These are phyloP conservation scores for Aulographum hederae DNA, from an alignment of 2,329 filamentous ascomycete genomes.

Conservation along the genomic window DNA sequence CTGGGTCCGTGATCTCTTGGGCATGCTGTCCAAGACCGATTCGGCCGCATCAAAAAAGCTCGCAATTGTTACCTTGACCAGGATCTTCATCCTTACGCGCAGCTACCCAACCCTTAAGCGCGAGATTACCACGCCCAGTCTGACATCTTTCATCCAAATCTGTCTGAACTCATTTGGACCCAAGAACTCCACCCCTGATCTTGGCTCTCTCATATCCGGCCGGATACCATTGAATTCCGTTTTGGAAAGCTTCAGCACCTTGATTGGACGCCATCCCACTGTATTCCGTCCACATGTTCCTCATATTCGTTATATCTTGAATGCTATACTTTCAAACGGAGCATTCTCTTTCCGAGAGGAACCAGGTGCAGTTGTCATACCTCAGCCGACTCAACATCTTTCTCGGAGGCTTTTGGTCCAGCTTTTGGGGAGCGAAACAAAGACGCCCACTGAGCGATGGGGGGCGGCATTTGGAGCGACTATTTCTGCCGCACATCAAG, in stretches of 20 bases:
- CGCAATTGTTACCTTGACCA: conserved; percentile 56
- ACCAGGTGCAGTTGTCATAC: conserved; percentile 25
- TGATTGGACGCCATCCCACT: conserved; percentile 67
- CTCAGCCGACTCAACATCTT: conserved; percentile 34
- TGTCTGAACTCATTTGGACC: conserved; percentile 47
- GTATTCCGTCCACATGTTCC: conserved; percentile 60
- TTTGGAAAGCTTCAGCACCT: conserved; percentile 49
- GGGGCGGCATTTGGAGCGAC: conserved; percentile 32
- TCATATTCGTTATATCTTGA: conserved; percentile 46
- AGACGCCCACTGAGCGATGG: conserved; percentile 64
- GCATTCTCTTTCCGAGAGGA: conserved; percentile 19
- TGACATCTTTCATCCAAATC: conserved; percentile 55
- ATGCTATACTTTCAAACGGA: conserved; percentile 46
- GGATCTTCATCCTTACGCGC: conserved; percentile 70
- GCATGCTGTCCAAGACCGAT: conserved; percentile 65
- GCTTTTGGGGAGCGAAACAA: too few relatives aligned
- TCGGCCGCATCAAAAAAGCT: conserved; percentile 58
- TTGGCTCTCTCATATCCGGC: conserved; percentile 5
- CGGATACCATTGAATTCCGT: conserved; percentile 42
- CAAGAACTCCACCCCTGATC: conserved; percentile 10
- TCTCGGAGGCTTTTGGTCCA: conserved; percentile 49
- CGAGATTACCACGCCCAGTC: conserved; percentile 70
- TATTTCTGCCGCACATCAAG: conserved; percentile 46
- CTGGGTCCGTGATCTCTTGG: conserved; percentile 63
- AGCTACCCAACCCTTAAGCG: conserved; percentile 67